These are phyloP conservation scores for Arctium minus DNA, from an alignment of 129 eudicot genomes.

Conservation along the genomic window DNA sequence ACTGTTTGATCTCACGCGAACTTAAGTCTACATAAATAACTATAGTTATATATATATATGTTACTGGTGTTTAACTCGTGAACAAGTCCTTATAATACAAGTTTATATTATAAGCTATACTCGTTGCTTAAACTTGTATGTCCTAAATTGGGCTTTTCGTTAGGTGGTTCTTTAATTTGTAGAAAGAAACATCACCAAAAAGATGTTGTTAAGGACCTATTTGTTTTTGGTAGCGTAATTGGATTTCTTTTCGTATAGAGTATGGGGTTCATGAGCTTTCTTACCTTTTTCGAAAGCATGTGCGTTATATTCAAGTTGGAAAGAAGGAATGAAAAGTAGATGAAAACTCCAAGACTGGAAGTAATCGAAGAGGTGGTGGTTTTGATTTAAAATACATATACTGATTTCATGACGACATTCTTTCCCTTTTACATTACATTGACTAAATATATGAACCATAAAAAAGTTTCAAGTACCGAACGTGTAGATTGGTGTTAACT, in stretches of 20 bases:
- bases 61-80: neutral
- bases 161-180: neutral
- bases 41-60: too few relatives aligned
- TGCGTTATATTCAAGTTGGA: neutral
- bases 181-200: neutral
- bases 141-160: neutral
- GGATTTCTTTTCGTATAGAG: neutral
- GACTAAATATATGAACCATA: neutral
- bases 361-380: slow-evolving; percentile 13
- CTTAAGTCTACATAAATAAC: too few relatives aligned
- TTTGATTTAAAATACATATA: slow-evolving; percentile 2
- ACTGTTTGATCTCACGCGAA: too few relatives aligned
- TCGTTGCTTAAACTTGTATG: neutral
- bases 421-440: neutral
- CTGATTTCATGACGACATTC: neutral
- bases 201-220: neutral
- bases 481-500: neutral
- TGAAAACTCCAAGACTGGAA: neutral
- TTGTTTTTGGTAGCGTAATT: neutral
- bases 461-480: neutral
- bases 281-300: neutral
- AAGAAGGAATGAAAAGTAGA: neutral
- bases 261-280: neutral
- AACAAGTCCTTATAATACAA: neutral
- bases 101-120: neutral